These are phyloP conservation scores for Tagetes patula DNA, from an alignment of 129 eudicot genomes.

Conservation along the genomic window DNA sequence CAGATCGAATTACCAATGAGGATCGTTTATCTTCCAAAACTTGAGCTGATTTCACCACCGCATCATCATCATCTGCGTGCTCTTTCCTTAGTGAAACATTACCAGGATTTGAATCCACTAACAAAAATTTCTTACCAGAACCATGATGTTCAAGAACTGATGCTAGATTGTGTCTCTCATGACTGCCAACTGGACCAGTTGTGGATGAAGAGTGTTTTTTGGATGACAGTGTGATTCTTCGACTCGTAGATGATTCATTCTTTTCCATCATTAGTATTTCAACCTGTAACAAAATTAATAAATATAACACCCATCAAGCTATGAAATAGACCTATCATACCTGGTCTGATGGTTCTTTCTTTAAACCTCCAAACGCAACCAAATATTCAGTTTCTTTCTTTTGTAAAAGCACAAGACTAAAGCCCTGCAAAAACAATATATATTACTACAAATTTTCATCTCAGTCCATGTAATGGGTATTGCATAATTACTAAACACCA, in stretches of 20 bases:
- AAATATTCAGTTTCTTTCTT: slow-evolving; percentile 73
- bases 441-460: background rate
- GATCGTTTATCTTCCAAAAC: slow-evolving; percentile 58
- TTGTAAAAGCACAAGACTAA: slow-evolving; percentile 89
- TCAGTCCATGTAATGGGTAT: too few species aligned
- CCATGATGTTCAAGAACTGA: slow-evolving; percentile 86
- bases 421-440: slow-evolving; percentile 51
- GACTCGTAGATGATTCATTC: slow-evolving; percentile 50
- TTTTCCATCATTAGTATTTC: slow-evolving; percentile 70
- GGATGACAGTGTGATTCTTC: slow-evolving; percentile 41
- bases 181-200: slow-evolving; percentile 44
- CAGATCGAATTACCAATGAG: slow-evolving; percentile 40
- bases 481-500: too few species aligned
- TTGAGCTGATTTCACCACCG: slow-evolving; percentile 37
- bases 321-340: slow-evolving; percentile 16
- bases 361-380: slow-evolving; percentile 91
- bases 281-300: slow-evolving; percentile 43
- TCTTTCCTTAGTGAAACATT: slow-evolving; percentile 80
- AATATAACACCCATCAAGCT: too few species aligned
- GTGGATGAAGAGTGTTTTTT: slow-evolving; percentile 51
- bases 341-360: slow-evolving; percentile 94
- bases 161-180: slow-evolving; percentile 70
- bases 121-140: slow-evolving; percentile 75
- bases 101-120: slow-evolving; percentile 58
- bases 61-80: slow-evolving; percentile 50